Evolutionary conservation across 352 stramenopile genomes (phyloP), one percentile per base, ranked within the genome.

Genomic region (Peronospora belbahrii): DNA sequence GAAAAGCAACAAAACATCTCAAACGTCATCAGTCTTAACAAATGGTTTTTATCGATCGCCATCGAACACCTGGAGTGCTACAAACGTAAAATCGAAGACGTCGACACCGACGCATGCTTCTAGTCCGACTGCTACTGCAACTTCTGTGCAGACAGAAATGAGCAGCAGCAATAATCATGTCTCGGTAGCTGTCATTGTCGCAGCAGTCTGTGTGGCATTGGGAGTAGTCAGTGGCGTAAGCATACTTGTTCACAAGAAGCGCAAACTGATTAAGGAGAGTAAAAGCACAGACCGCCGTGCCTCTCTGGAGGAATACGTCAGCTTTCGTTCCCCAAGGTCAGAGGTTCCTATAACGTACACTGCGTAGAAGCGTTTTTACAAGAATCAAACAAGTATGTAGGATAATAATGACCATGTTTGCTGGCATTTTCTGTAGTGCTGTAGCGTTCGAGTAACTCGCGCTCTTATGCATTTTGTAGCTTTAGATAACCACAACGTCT

Each of bases 241-340:
- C 1, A 25, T 60, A 17, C 34, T 38, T 13, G 34, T 61, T 33
- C 50, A 46, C 33, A 65, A 37, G 31, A 65, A 61, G 27, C 56
- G 50, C 18, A 60, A 57, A 52, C 36, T 56, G n/a, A 40, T 61
- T 11, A 28, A 65, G 48, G 40, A 48, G 42, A 17, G 32, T 11
- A 65, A 65, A 40, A 39, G 36, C 27, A 19, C 32, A 18, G 56
- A 53, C 11, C 39, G 53, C 40, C 34, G 48, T 19, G 37, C 32
- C 22, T 62, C 48, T 22, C 19, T 56, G 15, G 56, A 35, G 20
- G 52, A 44, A 11, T 64, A 59, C 13, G 31, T 20, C 14, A 52
- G 40, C 18, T 38, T 59, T 17, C 32, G 17, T n/a, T 59, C 56
- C 6, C 56, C 56, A 7, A 55, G 42, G 7, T 35, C 37, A 4